phyloP scores from a whole-genome alignment of 176 grass and related monocot genomes.

The Carex kokanica region DNA sequence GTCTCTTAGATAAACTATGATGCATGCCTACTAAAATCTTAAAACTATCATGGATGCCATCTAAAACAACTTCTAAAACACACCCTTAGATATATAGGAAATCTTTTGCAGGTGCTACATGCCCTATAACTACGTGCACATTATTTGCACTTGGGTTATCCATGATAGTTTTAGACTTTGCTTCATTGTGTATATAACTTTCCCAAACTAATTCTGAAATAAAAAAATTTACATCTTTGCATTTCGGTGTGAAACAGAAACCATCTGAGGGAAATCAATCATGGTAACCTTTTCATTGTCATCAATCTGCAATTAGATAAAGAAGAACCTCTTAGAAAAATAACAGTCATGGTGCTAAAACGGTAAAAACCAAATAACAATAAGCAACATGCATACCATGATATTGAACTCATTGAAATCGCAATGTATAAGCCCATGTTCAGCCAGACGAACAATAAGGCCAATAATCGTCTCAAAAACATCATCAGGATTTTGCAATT shows the following conservation, averaged over 20 bases:
- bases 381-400: constrained; percentile 53
- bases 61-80: not conserved
- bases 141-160: not conserved
- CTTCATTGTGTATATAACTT: constrained; percentile 10
- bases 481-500: constrained; percentile 76
- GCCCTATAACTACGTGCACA: not conserved
- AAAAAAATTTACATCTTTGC: constrained; percentile 63
- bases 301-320: constrained; percentile 55
- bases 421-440: constrained; percentile 98
- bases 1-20: not conserved
- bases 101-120: not conserved
- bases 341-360: not conserved
- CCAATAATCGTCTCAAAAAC: constrained; percentile 80
- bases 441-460: constrained; percentile 75
- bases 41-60: not conserved
- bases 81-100: not conserved
- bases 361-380: not conserved
- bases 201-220: not conserved
- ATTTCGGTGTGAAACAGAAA: constrained; percentile 92
- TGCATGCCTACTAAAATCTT: not conserved
- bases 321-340: constrained; percentile 18
- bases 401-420: constrained; percentile 99
- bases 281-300: constrained; percentile 78
- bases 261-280: constrained; percentile 99
- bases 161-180: not conserved